Evolutionary conservation across 83 land plant species (phyloP).

Genomic region (Picea engelmannii): DNA sequence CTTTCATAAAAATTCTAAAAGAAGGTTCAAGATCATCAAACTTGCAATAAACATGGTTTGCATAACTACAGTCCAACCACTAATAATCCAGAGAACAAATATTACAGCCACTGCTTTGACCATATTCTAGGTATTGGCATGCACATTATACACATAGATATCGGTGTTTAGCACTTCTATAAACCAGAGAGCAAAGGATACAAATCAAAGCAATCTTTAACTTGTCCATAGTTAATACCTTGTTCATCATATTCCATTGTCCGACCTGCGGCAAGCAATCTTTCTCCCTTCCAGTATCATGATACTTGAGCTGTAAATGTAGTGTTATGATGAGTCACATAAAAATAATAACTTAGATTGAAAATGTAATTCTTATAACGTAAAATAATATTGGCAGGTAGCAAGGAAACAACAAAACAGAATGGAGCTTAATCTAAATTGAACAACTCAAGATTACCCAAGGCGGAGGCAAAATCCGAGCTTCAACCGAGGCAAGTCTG

Average conservation of each 20-base stretch:
- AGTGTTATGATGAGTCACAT: too few species aligned
- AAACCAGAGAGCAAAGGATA: neutral
- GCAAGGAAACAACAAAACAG: neutral
- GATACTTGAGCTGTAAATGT: conserved; percentile 74
- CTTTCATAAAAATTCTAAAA: too few species aligned
- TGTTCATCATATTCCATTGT: conserved; percentile 97
- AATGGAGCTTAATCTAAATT: too few species aligned
- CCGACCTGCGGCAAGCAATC: conserved; percentile 84
- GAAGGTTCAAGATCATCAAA: too few species aligned
- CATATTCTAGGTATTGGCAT: too few species aligned
- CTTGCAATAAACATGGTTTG: too few species aligned
- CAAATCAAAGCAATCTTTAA: neutral
- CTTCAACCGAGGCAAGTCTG: conserved; percentile 76
- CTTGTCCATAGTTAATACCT: conserved; percentile 33
- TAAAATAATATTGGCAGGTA: neutral
- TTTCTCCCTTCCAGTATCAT: conserved; percentile 83
- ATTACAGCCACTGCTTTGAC: too few species aligned
- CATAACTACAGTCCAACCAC: too few species aligned
- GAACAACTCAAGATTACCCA: conserved; percentile 40
- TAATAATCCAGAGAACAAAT: too few species aligned
- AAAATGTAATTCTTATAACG: neutral
- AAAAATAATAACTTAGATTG: neutral
- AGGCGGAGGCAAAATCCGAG: conserved; percentile 87
- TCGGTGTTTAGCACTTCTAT: neutral
- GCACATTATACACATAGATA: too few species aligned